Evolutionary conservation across 768 basidiomycete species (phyloP).

Genomic region (Macrolepiota albuminosa): DNA sequence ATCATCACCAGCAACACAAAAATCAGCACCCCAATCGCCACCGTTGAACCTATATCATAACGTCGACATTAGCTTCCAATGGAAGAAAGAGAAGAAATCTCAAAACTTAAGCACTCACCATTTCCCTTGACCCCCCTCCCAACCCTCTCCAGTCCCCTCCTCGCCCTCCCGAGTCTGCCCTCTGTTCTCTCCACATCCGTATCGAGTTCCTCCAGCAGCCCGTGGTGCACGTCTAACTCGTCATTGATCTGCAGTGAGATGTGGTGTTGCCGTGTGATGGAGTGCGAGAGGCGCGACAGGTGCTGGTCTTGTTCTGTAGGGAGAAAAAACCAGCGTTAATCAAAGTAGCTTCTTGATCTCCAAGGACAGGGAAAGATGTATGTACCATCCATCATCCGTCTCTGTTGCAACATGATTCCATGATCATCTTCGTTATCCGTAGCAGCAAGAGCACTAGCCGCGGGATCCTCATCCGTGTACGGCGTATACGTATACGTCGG

Average conservation of each 20-base stretch:
- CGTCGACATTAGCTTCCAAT: background rate
- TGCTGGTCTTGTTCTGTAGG: constrained; percentile 80
- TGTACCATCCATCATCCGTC: constrained; percentile 72
- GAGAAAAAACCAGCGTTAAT: background rate
- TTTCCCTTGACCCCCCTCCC: constrained; percentile 76
- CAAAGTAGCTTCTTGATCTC: background rate
- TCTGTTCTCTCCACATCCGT: constrained; percentile 72
- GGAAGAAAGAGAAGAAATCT: background rate
- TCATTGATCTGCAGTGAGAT: constrained; percentile 89
- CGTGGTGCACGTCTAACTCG: constrained; percentile 88
- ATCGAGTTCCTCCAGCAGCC: constrained; percentile 83
- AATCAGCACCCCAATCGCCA: constrained; percentile 66
- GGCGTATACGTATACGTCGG: constrained; percentile 36
- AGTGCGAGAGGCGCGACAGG: constrained; percentile 77
- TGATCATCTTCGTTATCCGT: constrained; percentile 27
- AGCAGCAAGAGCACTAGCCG: constrained; percentile 20
- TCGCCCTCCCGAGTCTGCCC: constrained; percentile 58
- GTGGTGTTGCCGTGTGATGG: constrained; percentile 83
- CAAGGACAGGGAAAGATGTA: background rate
- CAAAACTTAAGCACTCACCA: constrained; percentile 42
- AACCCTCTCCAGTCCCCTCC: constrained; percentile 66
- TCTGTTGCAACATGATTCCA: constrained; percentile 64
- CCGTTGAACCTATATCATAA: constrained; percentile 53
- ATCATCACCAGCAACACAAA: constrained; percentile 76
- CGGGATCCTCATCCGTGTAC: constrained; percentile 70